Evolutionary conservation across 2,329 filamentous ascomycete genomes (phyloP).

Genomic region (Chalaropsis thielavioides): DNA sequence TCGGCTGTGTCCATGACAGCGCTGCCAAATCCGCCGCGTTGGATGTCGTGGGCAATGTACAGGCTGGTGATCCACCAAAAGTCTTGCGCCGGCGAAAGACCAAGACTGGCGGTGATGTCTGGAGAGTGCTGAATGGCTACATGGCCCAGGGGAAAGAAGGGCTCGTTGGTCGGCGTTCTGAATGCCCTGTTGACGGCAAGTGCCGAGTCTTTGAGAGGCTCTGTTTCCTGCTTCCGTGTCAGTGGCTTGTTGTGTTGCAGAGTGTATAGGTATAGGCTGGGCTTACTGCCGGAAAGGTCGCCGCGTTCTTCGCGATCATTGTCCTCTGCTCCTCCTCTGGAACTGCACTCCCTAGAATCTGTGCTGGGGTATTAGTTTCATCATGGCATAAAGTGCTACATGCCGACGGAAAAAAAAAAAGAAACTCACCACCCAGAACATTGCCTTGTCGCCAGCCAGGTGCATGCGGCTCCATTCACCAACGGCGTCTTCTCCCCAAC

Average conservation of each 20-base stretch:
- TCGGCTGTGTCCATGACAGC: slow-evolving; percentile 27
- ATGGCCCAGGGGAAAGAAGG: slow-evolving; percentile 30
- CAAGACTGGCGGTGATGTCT: slow-evolving; percentile 23
- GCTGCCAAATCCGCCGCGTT: slow-evolving; percentile 26
- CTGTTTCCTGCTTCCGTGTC: slow-evolving; percentile 22
- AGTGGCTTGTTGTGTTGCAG: not conserved
- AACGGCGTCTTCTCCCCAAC: slow-evolving; percentile 30
- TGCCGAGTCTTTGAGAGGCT: slow-evolving; percentile 26
- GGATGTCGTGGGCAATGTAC: slow-evolving; percentile 29
- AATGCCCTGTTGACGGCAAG: slow-evolving; percentile 21
- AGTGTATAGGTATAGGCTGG: not conserved
- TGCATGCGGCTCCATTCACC: slow-evolving; percentile 25
- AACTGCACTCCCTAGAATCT: not conserved
- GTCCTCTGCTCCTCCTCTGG: slow-evolving; percentile 1
- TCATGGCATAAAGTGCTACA: not conserved
- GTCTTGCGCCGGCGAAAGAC: slow-evolving; percentile 22
- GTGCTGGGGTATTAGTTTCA: not conserved
- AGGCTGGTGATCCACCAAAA: slow-evolving; percentile 29
- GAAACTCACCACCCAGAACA: slow-evolving; percentile 31
- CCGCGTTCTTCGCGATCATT: not conserved
- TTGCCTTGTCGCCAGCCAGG: slow-evolving; percentile 25
- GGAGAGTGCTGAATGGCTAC: slow-evolving; percentile 26
- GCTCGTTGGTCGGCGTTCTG: slow-evolving; percentile 23
- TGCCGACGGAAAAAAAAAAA: not conserved
- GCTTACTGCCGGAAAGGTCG: slow-evolving; percentile 9